phyloP scores from a whole-genome alignment of 75 land plant species.

The Selaginella tamariscina region DNA sequence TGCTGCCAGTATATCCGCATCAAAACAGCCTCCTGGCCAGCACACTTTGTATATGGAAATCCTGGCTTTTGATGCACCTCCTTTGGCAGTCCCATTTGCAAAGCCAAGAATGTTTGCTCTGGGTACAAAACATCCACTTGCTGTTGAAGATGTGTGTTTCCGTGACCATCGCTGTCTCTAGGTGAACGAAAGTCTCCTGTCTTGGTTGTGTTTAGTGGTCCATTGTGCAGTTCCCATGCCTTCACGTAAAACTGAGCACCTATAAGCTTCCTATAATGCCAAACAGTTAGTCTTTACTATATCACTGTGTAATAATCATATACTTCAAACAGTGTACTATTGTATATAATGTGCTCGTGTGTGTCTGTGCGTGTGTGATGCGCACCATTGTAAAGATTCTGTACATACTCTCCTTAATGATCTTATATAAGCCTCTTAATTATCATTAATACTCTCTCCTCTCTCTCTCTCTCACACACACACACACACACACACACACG shows the following conservation, averaged over 20 bases:
- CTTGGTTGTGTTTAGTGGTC: not conserved
- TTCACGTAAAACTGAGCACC: conserved; percentile 6
- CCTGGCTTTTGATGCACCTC: not conserved
- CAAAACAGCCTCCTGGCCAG: conserved; percentile 10
- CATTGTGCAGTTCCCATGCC: not conserved
- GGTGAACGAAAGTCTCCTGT: conserved; percentile 12
- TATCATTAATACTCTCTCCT: too few relatives aligned
- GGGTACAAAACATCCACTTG: conserved; percentile 17
- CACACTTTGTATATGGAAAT: conserved; percentile 3
- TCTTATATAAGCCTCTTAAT: too few relatives aligned
- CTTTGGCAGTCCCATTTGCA: conserved; percentile 11
- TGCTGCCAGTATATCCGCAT: conserved; percentile 5
- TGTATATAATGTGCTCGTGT: too few relatives aligned
- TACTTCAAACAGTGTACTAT: too few relatives aligned
- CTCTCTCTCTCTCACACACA: too few relatives aligned
- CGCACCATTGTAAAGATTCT: too few relatives aligned
- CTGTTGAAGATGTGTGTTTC: conserved; percentile 22
- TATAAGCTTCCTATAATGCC: conserved; percentile 1
- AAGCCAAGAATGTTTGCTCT: conserved; percentile 14
- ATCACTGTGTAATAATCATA: too few relatives aligned
- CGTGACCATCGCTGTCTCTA: conserved; percentile 21
- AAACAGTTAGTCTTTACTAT: not conserved
- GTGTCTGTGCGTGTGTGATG: too few relatives aligned
- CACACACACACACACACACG: too few relatives aligned
- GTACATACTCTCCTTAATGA: too few relatives aligned